phyloP scores from a whole-genome alignment of 2,329 filamentous ascomycete species.

The Apiospora malaysiana region DNA sequence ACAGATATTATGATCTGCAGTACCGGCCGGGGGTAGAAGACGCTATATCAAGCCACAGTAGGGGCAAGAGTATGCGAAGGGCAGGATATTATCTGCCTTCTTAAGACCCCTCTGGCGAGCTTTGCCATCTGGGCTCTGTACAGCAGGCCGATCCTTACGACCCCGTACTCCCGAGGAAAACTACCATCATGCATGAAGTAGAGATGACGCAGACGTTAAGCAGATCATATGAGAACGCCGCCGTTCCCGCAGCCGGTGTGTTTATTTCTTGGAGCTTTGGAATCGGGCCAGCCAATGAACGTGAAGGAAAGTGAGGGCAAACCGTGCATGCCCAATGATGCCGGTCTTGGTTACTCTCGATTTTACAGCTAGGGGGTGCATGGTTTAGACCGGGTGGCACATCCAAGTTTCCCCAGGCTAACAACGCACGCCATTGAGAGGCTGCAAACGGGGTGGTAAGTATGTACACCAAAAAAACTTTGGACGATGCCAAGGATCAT shows the following conservation, averaged over 20 bases:
- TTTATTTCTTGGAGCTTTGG: background rate
- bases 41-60: background rate
- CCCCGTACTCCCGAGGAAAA: background rate
- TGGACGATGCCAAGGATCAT: slow-evolving; percentile 9
- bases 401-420: background rate
- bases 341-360: background rate
- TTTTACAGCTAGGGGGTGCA: slow-evolving; percentile 1
- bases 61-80: slow-evolving; percentile 9
- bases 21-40: background rate
- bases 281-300: background rate
- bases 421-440: background rate
- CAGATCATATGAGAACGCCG: background rate
- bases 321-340: background rate
- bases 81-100: background rate
- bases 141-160: background rate
- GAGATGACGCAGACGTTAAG: background rate
- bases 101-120: background rate
- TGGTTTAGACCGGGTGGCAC: background rate
- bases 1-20: background rate
- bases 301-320: background rate
- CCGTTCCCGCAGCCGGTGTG: background rate
- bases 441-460: background rate
- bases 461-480: background rate
- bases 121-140: background rate
- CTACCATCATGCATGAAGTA: background rate